Percentiles rank a stretch among this genome's conserved stretches.
Evolutionary conservation across 1,284 basidiomycete species (phyloP).

Genomic region (Cystobasidium pallidum): DNA sequence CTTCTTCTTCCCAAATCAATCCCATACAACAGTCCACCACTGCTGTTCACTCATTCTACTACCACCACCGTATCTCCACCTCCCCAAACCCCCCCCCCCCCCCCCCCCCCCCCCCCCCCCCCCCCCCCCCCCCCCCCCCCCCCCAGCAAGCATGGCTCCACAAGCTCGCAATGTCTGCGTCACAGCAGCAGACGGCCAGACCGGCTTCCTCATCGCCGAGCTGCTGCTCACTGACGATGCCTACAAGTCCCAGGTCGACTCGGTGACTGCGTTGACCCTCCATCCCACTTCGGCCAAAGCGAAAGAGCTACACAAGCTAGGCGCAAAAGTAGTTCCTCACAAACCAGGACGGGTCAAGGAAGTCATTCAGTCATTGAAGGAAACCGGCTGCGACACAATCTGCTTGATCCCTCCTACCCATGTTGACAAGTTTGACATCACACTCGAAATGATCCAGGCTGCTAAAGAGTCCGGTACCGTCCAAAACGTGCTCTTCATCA

Average conservation of each 20-base stretch:
- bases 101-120: too few relatives aligned
- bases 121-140: too few relatives aligned
- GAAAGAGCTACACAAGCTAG: slow-evolving; percentile 25
- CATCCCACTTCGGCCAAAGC: slow-evolving; percentile 3
- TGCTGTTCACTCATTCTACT: slow-evolving; percentile 29
- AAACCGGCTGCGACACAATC: slow-evolving; percentile 21
- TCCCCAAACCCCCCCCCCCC: too few relatives aligned
- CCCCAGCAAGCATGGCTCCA: slow-evolving; percentile 2
- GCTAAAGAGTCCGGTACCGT: slow-evolving; percentile 26
- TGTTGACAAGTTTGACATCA: slow-evolving; percentile 24
- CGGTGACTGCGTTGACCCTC: slow-evolving; percentile 1
- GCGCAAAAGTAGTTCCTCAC: slow-evolving; percentile 16
- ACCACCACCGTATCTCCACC: too few relatives aligned
- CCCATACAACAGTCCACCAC: not conserved
- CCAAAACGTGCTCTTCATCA: slow-evolving; percentile 45
- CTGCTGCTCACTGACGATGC: slow-evolving; percentile 2
- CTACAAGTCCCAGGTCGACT: slow-evolving; percentile 15
- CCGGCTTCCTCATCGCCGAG: slow-evolving; percentile 25
- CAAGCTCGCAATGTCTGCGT: slow-evolving; percentile 51
- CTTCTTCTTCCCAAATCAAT: not conserved
- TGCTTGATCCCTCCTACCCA: slow-evolving; percentile 27
- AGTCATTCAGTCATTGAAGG: slow-evolving; percentile 20
- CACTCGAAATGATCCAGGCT: slow-evolving; percentile 25
- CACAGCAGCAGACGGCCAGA: slow-evolving; percentile 28
- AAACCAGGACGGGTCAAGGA: slow-evolving; percentile 28